These are phyloP conservation scores for Nemania diffusa DNA, from an alignment of 2,329 filamentous ascomycete species.

Conservation along the genomic window DNA sequence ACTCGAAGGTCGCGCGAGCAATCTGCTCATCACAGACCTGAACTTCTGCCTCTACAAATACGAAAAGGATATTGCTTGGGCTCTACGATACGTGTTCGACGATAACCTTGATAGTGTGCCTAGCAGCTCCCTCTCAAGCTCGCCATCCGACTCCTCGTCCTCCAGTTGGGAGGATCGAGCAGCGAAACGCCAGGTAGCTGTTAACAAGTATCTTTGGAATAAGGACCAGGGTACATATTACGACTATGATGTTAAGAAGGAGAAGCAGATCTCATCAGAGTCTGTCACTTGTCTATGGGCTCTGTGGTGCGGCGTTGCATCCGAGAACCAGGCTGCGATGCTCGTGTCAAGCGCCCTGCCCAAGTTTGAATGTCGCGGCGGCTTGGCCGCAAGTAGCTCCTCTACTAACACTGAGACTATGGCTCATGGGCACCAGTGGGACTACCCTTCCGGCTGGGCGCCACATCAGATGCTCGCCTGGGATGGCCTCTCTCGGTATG, in stretches of 20 bases:
- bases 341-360: conserved; percentile 11
- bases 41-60: conserved; percentile 32
- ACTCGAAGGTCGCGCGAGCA: conserved; percentile 17
- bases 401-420: background rate
- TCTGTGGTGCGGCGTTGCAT: conserved; percentile 26
- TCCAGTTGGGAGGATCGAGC: conserved; percentile 3
- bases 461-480: conserved; percentile 28
- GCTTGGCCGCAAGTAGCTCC: conserved; percentile 15
- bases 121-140: background rate
- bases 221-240: conserved; percentile 18
- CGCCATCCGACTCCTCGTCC: background rate
- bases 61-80: conserved; percentile 22
- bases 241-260: conserved; percentile 15
- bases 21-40: conserved; percentile 19
- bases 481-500: conserved; percentile 19
- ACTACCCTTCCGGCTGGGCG: conserved; percentile 27
- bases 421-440: conserved; percentile 19
- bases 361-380: conserved; percentile 16
- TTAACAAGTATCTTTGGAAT: conserved; percentile 23
- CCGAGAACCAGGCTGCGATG: conserved; percentile 4
- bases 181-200: background rate
- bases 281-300: conserved; percentile 17
- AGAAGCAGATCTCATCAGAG: background rate
- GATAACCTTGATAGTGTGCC: background rate
- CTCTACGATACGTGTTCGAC: conserved; percentile 9